Evolutionary conservation across 2,329 filamentous ascomycete genomes (phyloP), one percentile per base, ranked within the genome.

Genomic region (Aspergillus sp.): DNA sequence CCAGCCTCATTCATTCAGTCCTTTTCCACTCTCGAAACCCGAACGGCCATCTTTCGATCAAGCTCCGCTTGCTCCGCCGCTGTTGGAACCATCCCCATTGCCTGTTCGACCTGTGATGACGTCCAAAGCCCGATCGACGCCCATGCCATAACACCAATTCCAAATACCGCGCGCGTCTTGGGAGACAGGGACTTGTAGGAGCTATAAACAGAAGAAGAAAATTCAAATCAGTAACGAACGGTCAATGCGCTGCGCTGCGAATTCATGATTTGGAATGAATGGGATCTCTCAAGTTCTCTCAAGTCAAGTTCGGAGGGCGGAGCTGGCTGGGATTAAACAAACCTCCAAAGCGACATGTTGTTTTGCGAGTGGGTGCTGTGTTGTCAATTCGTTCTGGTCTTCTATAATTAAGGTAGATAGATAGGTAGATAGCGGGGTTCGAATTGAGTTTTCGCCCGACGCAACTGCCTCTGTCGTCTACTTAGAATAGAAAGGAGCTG

Each of bases 141-240:
- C 85, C 91, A 96, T 35, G 84, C 84, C 69, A 96, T 85, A 64
- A 96, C 76, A 66, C 87, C 89, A 49, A 86, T 72, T 65, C 93
- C 93, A 62, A 96, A 81, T 48, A 87, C 76, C 43, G 90, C 76
- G 56, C 90, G 89, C 23, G 89, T 88, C 65, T 84, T 87, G 17
- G 88, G 84, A 3, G 87, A 78, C 54, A 96, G 86, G 66, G 84
- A 85, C 70, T 83, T 87, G 79, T 92, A 96, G 52, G 86, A 80
- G 68, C 87, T 90, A 55, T 33, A 50, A 15, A 40, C n/a, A 31
- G 8, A 19, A 7, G 39, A 9, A n/a, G 7, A 11, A 3, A 31
- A 11, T 11, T 11, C 3, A 11, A 12, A 31, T 31, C 27, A 31
- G 27, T 31, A 31, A 31, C 9, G 27, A 31, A 31, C 27, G 27